Percentiles rank a stretch among this genome's conserved stretches.
phyloP scores from a whole-genome alignment of 2,329 filamentous ascomycete species.

The Fusarium beomiforme region DNA sequence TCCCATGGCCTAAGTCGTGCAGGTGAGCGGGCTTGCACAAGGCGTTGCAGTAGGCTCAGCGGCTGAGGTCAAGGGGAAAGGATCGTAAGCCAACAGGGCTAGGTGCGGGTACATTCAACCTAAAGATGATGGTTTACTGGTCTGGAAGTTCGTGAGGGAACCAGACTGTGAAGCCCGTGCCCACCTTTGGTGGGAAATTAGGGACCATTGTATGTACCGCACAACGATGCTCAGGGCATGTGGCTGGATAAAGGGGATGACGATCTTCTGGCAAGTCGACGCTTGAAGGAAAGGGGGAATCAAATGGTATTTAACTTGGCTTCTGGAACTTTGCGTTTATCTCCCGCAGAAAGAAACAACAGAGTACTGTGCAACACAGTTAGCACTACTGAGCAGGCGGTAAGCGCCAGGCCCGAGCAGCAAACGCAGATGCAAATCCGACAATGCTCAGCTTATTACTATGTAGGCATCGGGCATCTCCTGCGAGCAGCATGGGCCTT shows the following conservation, averaged over 20 bases:
- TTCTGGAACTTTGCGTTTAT: constrained; percentile 21
- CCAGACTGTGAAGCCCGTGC: constrained; percentile 23
- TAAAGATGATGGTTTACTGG: constrained; percentile 26
- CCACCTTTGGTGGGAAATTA: constrained; percentile 35
- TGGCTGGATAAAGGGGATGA: constrained; percentile 30
- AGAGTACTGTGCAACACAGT: constrained; percentile 11
- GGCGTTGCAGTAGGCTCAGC: constrained; percentile 36
- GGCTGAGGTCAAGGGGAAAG: constrained; percentile 38
- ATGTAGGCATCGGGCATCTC: constrained; percentile 24
- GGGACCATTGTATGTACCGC: constrained; percentile 19
- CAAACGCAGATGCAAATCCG: not conserved
- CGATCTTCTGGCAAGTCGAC: constrained; percentile 19
- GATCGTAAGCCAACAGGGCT: constrained; percentile 42
- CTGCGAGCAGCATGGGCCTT: constrained; percentile 8
- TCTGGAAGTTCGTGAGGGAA: constrained; percentile 13
- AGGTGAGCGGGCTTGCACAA: constrained; percentile 34
- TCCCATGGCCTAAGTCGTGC: constrained; percentile 24
- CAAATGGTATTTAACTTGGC: constrained; percentile 18
- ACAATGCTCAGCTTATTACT: constrained; percentile 8
- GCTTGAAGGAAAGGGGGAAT: constrained; percentile 15
- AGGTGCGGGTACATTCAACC: constrained; percentile 29
- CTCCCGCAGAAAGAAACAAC: constrained; percentile 9
- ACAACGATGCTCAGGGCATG: constrained; percentile 21
- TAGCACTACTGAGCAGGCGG: constrained; percentile 3
- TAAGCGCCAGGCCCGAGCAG: constrained; percentile 16